Base-by-base conservation (phyloP, 306 rosid species). In the Prunus salicina region DNA sequence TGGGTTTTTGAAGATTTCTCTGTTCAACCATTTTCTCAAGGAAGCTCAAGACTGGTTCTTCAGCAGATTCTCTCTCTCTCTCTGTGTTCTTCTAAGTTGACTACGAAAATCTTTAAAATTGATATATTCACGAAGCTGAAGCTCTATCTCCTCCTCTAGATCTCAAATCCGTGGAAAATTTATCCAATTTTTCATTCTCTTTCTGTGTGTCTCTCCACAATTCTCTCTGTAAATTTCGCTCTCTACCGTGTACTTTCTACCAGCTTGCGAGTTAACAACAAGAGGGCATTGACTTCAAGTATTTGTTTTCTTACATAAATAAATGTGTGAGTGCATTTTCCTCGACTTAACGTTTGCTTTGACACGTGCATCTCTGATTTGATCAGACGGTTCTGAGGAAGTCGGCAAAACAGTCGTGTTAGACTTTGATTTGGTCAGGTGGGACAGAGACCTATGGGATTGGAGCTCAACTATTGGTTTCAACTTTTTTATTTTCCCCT, bases 261-360 rank as follows among this genome's bases (percentile, higher is more conserved):
- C 72, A n/a, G 53, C 51, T 64, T 63, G 24, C 67, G 13, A 78
- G 41, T 69, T 73, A 34, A 20, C 41, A 70, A n/a, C 18, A 19
- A 73, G 68, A 65, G 45, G 74, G 77, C 85, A 82, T 87, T 86
- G 90, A 89, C 94, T 81, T 84, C 30, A 34, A 73, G 64, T 30
- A 51, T 73, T 68, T 52, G 43, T 46, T 51, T 67, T 57, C 38
- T 18, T 52, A 66, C 30, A 58, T 55, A 27, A 5, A 58, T 55
- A 27, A 5, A 62, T 76, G 67, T 53, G 72, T 81, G 64, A 75
- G 76, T 69, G 78, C 69, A 8, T 8, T 25, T 41, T 30, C 76
- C 47, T 57, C 16, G n/a, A 83, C 80, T 75, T 76, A 71, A 85
- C 88, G 80, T 12, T 87, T 16, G 19, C 58, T n/a, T 32, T 16